A percentile compares a stretch with the other conserved stretches of the same genome.
Evolutionary conservation across 2,329 filamentous ascomycete genomes (phyloP).

Genomic region (Talaromyces verruculosus): DNA sequence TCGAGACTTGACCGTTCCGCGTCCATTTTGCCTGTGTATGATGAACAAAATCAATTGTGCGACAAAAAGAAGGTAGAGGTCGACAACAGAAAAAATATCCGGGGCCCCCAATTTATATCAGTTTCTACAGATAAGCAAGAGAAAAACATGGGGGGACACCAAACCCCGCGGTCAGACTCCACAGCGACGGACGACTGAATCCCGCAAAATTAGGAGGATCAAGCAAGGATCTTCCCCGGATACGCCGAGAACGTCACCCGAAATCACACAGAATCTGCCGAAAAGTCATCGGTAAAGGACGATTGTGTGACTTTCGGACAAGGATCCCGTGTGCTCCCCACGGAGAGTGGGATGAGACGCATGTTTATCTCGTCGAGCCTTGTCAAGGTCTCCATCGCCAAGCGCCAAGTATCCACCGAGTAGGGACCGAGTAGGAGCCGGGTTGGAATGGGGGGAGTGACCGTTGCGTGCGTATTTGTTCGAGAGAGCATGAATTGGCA

Average conservation of each 20-base stretch:
- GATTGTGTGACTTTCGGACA: neutral
- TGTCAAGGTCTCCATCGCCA: neutral
- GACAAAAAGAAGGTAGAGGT: neutral
- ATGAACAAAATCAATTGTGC: neutral
- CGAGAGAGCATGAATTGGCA: neutral
- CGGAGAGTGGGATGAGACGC: neutral
- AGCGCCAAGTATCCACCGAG: neutral
- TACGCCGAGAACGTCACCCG: neutral
- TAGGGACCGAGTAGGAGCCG: neutral
- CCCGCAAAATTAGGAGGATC: neutral
- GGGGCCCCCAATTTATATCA: neutral
- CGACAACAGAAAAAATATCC: neutral
- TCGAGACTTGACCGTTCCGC: conserved; percentile 12
- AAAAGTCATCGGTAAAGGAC: neutral
- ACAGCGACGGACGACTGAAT: neutral
- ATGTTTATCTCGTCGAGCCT: neutral
- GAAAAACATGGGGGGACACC: neutral
- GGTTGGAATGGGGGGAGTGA: neutral
- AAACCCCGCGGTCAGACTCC: neutral
- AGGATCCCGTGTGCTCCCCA: neutral
- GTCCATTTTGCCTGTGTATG: neutral
- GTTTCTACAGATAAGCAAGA: neutral
- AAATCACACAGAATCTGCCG: neutral
- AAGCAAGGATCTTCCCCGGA: neutral
- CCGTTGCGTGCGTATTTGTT: neutral